Conservation (phyloP, 1,284 basidiomycete genomes). For the Amylostereum areolatum region DNA sequence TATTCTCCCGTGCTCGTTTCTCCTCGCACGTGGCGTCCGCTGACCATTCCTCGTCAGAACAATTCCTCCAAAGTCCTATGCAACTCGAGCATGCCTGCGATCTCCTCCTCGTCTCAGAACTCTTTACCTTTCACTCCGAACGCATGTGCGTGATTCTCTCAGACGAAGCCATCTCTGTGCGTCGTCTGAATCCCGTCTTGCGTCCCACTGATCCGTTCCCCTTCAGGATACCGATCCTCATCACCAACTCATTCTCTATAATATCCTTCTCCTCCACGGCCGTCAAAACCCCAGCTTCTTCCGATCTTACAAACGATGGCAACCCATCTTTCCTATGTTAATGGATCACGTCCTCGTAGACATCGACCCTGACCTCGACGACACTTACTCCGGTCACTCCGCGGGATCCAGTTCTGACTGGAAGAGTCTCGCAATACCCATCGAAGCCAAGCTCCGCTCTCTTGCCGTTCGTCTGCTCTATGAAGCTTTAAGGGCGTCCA, state of each 20-base stretch:
- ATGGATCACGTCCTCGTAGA: slow-evolving; percentile 75
- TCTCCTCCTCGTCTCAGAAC: slow-evolving; percentile 72
- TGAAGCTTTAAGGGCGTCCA: slow-evolving; percentile 88
- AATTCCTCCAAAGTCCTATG: slow-evolving; percentile 73
- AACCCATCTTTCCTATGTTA: slow-evolving; percentile 71
- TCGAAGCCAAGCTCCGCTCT: slow-evolving; percentile 74
- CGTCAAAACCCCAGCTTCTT: slow-evolving; percentile 65
- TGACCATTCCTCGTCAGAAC: slow-evolving; percentile 41
- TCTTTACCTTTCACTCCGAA: slow-evolving; percentile 85
- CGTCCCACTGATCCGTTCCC: background rate
- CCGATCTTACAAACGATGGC: slow-evolving; percentile 77
- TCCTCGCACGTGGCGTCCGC: background rate
- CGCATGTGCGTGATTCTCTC: slow-evolving; percentile 79
- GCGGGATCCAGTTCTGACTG: slow-evolving; percentile 31
- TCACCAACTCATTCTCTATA: slow-evolving; percentile 75
- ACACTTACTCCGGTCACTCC: slow-evolving; percentile 38
- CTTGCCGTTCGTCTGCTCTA: slow-evolving; percentile 77
- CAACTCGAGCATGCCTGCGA: slow-evolving; percentile 79
- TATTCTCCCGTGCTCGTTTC: background rate
- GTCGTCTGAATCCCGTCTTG: slow-evolving; percentile 19
- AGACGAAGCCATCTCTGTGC: slow-evolving; percentile 62
- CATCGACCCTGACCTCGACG: slow-evolving; percentile 61
- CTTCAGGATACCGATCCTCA: slow-evolving; percentile 84
- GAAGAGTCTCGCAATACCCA: slow-evolving; percentile 50
- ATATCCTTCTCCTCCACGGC: slow-evolving; percentile 74